Evolutionary conservation across 2,329 filamentous ascomycete species (phyloP), one percentile per base, ranked within the genome.

Genomic region (Paecilomyces sp.): DNA sequence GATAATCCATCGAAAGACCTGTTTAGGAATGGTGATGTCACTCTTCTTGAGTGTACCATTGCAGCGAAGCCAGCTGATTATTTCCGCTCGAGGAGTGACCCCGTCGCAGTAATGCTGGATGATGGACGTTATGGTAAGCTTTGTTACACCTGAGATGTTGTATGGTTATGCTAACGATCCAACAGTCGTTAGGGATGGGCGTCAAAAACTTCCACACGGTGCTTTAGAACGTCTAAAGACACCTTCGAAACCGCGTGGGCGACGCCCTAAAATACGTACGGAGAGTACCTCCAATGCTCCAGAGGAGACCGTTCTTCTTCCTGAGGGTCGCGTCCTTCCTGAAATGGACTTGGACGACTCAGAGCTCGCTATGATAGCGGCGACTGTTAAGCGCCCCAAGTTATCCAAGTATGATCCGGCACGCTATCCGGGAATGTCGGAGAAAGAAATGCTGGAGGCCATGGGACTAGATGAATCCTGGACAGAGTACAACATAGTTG

Each of bases 11-110:
- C 70, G 3, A 64, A 67, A 1, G 73, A 78, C 34, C 65, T 78
- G 22, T 62, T 77, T 31, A 73, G 71, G 25, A 68, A 76, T 47
- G 80, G 79, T 7, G 69, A 77, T 59, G 73, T 74, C 13, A 77
- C 74, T 28, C 70, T 83, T 30, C 65, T 70, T n/a, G 76, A 80
- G 50, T 72, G 76, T 52, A 66, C 79, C 12, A 58, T 63, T 18
- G 58, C 60, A 7, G 68, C 64, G 15, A 72, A 71, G 18, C 73
- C 76, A 18, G 59, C 60, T 28, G 68, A 74, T 56, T 74, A 79
- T 62, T 57, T 63, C 30, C 57, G 67, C 41, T 74, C 73, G 9
- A 67, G 63, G 50, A 72, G 67, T 57, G 77, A 79, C 55, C 72
- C 72, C 6, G 62, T 69, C 25, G 68, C 68, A 8, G 59, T 71